Conservation (phyloP, 139 green algal genomes). For the Mesostigma viride region DNA sequence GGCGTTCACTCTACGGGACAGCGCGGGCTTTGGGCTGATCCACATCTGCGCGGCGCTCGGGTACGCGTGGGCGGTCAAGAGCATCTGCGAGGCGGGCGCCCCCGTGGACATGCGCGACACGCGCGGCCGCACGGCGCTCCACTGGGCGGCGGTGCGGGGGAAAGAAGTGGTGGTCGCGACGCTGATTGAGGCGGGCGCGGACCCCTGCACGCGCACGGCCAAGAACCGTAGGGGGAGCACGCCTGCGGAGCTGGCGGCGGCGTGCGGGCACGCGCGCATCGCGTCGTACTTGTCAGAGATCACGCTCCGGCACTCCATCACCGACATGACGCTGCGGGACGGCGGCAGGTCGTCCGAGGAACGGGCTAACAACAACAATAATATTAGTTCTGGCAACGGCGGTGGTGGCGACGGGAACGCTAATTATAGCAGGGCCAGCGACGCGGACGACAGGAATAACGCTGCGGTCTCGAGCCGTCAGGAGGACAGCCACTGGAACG, state of each 20-base stretch:
- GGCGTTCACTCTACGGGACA: not conserved
- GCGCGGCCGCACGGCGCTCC: not conserved
- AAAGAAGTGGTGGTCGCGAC: conserved; percentile 10
- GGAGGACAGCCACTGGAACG: too few relatives aligned
- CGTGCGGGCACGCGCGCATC: conserved; percentile 13
- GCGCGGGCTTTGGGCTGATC: not conserved
- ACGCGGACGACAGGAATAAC: too few relatives aligned
- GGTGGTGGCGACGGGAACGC: too few relatives aligned
- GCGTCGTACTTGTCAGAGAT: conserved; percentile 18
- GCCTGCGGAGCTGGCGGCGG: conserved; percentile 10
- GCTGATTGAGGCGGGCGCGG: not conserved
- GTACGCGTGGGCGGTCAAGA: conserved; percentile 8
- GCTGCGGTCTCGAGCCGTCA: too few relatives aligned
- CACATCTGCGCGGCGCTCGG: conserved; percentile 14
- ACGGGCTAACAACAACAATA: too few relatives aligned
- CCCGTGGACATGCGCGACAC: not conserved
- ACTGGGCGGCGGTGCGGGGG: conserved; percentile 19
- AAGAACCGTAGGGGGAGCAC: conserved; percentile 2
- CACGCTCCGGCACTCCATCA: not conserved
- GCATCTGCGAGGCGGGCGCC: conserved; percentile 4
- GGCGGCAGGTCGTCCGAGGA: too few relatives aligned
- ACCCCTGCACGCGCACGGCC: not conserved
- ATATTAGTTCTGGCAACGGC: too few relatives aligned
- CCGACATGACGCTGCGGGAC: conserved; percentile 12
- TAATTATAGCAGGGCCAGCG: too few relatives aligned